A percentile compares a stretch with the other conserved stretches of the same genome.
Evolutionary conservation across 2,329 filamentous ascomycete species (phyloP).

Genomic region (Amesomyces nigricolor): DNA sequence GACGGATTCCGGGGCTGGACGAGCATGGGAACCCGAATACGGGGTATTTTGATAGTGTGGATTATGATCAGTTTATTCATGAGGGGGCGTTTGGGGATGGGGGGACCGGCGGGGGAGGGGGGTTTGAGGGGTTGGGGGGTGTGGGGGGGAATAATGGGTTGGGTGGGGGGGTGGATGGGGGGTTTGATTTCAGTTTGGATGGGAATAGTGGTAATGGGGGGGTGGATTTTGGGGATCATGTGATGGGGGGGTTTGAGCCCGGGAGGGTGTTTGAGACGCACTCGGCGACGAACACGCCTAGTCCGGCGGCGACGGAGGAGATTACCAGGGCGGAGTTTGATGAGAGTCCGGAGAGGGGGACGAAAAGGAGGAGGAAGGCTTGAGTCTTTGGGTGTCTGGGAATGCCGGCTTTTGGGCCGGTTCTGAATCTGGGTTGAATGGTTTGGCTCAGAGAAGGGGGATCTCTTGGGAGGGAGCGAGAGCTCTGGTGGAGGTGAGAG

Average conservation of each 20-base stretch:
- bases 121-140: neutral
- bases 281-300: constrained; percentile 35
- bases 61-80: constrained; percentile 48
- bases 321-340: constrained; percentile 40
- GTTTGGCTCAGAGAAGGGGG: too few species aligned
- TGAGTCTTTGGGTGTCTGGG: neutral
- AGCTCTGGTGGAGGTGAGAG: too few species aligned
- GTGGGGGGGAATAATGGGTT: neutral
- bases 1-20: constrained; percentile 66
- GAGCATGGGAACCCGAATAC: constrained; percentile 34
- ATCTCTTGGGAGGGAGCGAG: too few species aligned
- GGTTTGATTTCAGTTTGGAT: constrained; percentile 48
- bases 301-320: constrained; percentile 47
- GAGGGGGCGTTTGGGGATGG: constrained; percentile 34
- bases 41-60: constrained; percentile 35
- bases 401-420: neutral
- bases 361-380: constrained; percentile 36
- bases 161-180: constrained; percentile 24
- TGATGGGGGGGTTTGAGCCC: constrained; percentile 12
- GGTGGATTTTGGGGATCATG: neutral
- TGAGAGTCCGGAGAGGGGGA: constrained; percentile 26
- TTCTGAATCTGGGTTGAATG: neutral
- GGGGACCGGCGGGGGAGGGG: neutral
- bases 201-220: constrained; percentile 24
- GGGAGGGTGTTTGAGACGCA: constrained; percentile 21